Evolutionary conservation across 176 grass and related monocot species (phyloP).

Genomic region (Luzula sylvatica): DNA sequence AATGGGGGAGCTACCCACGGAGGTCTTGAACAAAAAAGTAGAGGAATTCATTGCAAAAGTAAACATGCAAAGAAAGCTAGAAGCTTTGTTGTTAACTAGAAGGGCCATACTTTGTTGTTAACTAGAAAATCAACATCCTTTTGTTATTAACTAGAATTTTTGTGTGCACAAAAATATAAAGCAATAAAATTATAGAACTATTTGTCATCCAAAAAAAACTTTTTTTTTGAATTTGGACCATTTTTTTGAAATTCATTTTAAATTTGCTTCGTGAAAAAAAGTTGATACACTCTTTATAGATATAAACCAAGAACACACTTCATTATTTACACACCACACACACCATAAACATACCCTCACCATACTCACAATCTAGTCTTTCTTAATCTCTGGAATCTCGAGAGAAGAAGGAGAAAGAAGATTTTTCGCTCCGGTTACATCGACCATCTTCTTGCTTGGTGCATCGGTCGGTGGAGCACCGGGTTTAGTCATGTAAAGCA

Average conservation of each 20-base stretch:
- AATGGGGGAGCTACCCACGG: conserved; percentile 21
- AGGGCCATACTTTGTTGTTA: conserved; percentile 12
- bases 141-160: neutral
- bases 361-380: conserved; percentile 15
- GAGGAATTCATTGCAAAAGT: conserved; percentile 78
- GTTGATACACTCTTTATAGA: too few relatives aligned
- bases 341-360: too few relatives aligned
- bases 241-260: too few relatives aligned
- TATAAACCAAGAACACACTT: too few relatives aligned
- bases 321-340: neutral
- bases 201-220: too few relatives aligned
- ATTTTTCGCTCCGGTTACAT: conserved; percentile 29
- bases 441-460: conserved; percentile 29
- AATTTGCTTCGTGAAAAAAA: too few relatives aligned
- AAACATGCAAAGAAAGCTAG: conserved; percentile 68
- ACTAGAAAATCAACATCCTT: too few relatives aligned
- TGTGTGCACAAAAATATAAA: too few relatives aligned
- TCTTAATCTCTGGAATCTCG: conserved; percentile 29
- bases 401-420: conserved; percentile 46
- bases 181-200: too few relatives aligned
- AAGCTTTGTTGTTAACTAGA: conserved; percentile 34
- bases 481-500: conserved; percentile 33
- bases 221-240: too few relatives aligned
- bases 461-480: neutral
- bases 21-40: conserved; percentile 59